Base-by-base conservation (phyloP, 2,329 filamentous ascomycete species). In the Colletotrichum horii region DNA sequence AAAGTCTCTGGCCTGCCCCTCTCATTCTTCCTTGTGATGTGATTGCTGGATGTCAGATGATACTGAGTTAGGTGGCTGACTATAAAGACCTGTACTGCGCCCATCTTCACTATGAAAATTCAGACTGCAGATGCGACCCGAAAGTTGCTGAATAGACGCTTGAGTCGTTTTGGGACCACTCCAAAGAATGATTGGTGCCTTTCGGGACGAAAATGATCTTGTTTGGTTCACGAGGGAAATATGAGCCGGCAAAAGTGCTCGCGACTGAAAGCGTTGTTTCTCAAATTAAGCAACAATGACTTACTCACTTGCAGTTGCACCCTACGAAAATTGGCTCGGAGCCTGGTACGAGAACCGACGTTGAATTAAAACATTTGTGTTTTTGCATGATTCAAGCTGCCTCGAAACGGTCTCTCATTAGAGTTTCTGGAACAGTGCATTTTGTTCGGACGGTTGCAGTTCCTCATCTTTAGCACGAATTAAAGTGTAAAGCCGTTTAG, bases 61-160 rank as follows among this genome's bases (percentile, higher is more conserved):
- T 34, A 43, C 16, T 11, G 16, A 5, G 0, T 43, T n/a, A n/a
- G n/a, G n/a, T 19, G 36, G 36, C 6, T 6, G 16, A 43, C 14
- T 0, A 36, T 36, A 0, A 38, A 16, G 19, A 43, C 16, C 2
- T 1, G 8, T 0, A 3, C 1, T 43, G 4, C 8, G 36, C 16
- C 36, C 16, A 9, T 43, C 0, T 19, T 43, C 36, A 5, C 36
- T 5, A 19, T 43, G 36, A 43, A 0, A 0, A 19, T 43, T 16
- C 36, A 19, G 16, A 2, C 36, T 43, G 8, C 36, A 43, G 16
- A 43, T 43, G 16, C 36, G 16, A 43, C 36, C 16, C 0, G 4
- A 19, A 43, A 6, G 16, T 43, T 43, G 36, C 36, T 43, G 36
- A 19, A 43, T 43, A 16, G 16, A 8, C 19, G 36, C 36, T 43